Conservation (phyloP, 495 filamentous ascomycete genomes). For the Bacidia rubella region DNA sequence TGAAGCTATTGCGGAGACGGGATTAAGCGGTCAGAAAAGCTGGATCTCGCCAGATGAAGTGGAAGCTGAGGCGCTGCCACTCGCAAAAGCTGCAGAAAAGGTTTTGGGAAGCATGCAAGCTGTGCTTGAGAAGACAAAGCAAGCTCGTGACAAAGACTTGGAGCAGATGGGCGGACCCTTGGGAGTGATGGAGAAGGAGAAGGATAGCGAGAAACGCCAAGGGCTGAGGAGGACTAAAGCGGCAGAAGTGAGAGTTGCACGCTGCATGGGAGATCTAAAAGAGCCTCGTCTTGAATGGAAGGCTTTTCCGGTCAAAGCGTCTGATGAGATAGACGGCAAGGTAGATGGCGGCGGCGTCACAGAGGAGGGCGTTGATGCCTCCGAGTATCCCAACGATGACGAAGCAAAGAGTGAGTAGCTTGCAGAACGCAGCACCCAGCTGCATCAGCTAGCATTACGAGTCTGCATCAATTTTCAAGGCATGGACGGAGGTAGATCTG, state of each 20-base stretch:
- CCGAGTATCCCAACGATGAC: neutral
- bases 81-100: constrained; percentile 70
- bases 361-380: neutral
- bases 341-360: neutral
- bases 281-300: constrained; percentile 46
- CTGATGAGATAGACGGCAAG: constrained; percentile 9
- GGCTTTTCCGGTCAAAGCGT: constrained; percentile 33
- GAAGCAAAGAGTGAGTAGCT: no score
- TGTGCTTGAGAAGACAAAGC: constrained; percentile 64
- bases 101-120: constrained; percentile 89
- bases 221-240: constrained; percentile 60
- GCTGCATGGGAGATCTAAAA: constrained; percentile 51
- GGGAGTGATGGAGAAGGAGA: constrained; percentile 25
- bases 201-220: constrained; percentile 45
- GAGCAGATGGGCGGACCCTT: constrained; percentile 23
- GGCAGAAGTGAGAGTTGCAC: constrained; percentile 65
- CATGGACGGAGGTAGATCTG: no score
- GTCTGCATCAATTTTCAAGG: no score
- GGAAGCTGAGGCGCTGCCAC: constrained; percentile 53
- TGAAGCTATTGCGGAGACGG: constrained; percentile 49
- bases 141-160: constrained; percentile 47
- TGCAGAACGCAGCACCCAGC: no score
- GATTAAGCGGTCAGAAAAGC: constrained; percentile 35
- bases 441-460: no score
- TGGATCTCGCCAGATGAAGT: constrained; percentile 63